A percentile compares a stretch with the other conserved stretches of the same genome.
Evolutionary conservation across 495 filamentous ascomycete genomes (phyloP).

Genomic region (Massariosphaeria phaeospora): DNA sequence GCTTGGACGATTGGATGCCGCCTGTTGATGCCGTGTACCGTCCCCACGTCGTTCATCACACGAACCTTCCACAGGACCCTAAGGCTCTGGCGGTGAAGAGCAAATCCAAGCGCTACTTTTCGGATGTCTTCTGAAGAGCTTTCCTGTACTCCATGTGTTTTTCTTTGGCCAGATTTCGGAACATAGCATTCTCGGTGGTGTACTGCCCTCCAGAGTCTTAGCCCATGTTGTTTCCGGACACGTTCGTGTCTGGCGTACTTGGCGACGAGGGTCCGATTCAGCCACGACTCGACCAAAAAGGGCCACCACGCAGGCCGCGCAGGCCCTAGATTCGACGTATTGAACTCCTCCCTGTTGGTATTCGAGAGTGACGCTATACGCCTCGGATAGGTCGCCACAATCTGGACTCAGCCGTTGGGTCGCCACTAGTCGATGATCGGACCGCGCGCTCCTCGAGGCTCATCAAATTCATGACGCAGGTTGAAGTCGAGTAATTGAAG

Average conservation of each 20-base stretch:
- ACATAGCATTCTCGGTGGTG: too few species aligned
- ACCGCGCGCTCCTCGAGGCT: too few species aligned
- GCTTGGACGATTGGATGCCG: conserved; percentile 85
- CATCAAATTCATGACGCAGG: too few species aligned
- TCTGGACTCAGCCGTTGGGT: too few species aligned
- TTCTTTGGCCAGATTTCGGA: not conserved
- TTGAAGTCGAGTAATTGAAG: too few species aligned
- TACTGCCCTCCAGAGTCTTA: too few species aligned
- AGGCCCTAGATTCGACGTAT: too few species aligned
- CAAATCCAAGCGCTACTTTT: conserved; percentile 77
- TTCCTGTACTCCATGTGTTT: not conserved
- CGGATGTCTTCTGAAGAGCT: conserved; percentile 50
- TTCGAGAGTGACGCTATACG: too few species aligned
- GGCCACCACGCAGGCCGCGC: not conserved
- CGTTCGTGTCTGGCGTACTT: not conserved
- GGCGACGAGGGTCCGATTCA: conserved; percentile 5
- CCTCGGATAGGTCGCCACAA: too few species aligned
- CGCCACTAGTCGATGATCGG: too few species aligned
- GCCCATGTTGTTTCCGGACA: too few species aligned
- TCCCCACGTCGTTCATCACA: conserved; percentile 91
- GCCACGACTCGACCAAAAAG: not conserved
- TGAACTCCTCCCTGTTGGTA: too few species aligned
- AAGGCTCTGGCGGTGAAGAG: conserved; percentile 65
- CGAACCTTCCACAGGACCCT: conserved; percentile 66
- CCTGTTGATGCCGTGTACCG: conserved; percentile 88